Conservation (phyloP, 2,329 filamentous ascomycete species). For the Davidsoniella australis region DNA sequence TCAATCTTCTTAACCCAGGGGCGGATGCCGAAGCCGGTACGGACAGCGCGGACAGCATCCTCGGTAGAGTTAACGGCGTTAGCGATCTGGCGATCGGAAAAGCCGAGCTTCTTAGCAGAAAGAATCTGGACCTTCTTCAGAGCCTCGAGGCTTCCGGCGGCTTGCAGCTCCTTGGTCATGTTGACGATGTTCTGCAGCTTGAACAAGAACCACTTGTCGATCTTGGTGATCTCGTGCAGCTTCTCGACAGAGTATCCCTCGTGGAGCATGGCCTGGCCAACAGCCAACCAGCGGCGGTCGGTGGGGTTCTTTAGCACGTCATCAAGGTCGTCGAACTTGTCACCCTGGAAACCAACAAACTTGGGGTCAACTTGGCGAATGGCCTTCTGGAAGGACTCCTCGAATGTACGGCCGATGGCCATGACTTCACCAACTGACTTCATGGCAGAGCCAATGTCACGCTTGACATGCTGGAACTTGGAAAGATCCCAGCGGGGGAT, state of each 20-base stretch:
- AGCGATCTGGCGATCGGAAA: conserved; percentile 92
- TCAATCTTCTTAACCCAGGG: conserved; percentile 75
- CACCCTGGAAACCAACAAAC: conserved; percentile 86
- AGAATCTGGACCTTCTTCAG: conserved; percentile 77
- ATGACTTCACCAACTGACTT: conserved; percentile 99
- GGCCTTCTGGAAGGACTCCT: conserved; percentile 98
- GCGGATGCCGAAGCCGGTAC: conserved; percentile 72
- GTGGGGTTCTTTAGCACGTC: conserved; percentile 81
- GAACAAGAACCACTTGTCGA: conserved; percentile 98
- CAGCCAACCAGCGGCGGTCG: conserved; percentile 90
- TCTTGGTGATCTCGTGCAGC: conserved; percentile 89
- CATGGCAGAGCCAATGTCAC: conserved; percentile 94
- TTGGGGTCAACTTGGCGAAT: conserved; percentile 90
- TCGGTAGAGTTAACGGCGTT: conserved; percentile 70
- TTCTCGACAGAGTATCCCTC: conserved; percentile 87
- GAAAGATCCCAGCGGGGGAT: conserved; percentile 95
- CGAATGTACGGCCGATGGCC: conserved; percentile 96
- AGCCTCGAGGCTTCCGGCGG: conserved; percentile 63
- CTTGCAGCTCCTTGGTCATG: conserved; percentile 70
- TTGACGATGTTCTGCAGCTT: conserved; percentile 96
- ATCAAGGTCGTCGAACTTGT: conserved; percentile 86
- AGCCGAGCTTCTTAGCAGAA: conserved; percentile 93
- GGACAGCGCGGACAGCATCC: conserved; percentile 70
- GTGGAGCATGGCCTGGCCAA: conserved; percentile 95
- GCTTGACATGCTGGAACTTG: conserved; percentile 98